phyloP scores from a whole-genome alignment of 1,139 yeast genomes.

The Taphrina wiesneri region DNA sequence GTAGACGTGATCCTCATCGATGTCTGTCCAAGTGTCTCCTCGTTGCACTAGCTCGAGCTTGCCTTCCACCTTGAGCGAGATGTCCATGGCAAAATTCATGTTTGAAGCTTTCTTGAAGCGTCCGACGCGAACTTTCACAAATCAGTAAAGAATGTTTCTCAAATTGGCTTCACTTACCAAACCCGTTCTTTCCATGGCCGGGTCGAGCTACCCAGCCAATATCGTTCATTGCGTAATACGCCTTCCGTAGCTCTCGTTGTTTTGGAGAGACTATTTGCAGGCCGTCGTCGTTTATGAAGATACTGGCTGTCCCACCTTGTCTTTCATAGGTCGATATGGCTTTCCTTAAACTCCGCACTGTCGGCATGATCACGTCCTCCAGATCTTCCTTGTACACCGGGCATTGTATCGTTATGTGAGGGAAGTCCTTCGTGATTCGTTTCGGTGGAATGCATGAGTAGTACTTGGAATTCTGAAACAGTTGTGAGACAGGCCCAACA shows the following conservation, averaged over 20 bases:
- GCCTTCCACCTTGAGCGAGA: constrained; percentile 38
- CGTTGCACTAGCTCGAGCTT: constrained; percentile 28
- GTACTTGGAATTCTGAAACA: constrained; percentile 27
- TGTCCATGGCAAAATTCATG: constrained; percentile 39
- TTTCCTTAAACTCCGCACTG: constrained; percentile 21
- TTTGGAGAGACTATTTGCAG: constrained; percentile 31
- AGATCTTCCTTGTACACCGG: constrained; percentile 34
- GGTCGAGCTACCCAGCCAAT: constrained; percentile 39
- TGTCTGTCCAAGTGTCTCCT: constrained; percentile 34
- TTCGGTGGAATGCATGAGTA: constrained; percentile 34
- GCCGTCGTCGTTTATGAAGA: constrained; percentile 37
- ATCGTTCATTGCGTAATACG: constrained; percentile 36
- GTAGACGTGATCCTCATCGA: constrained; percentile 35
- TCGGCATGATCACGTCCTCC: constrained; percentile 29
- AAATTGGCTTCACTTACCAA: neutral
- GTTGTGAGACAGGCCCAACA: constrained; percentile 35
- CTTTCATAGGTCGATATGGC: constrained; percentile 36
- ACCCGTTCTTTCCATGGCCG: constrained; percentile 38
- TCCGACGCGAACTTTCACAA: constrained; percentile 34
- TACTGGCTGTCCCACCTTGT: constrained; percentile 37
- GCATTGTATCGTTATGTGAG: constrained; percentile 38
- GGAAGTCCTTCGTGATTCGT: constrained; percentile 30
- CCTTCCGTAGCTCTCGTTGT: constrained; percentile 29
- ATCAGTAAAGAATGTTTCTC: neutral
- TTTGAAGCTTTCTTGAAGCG: constrained; percentile 39